Percentiles rank a stretch among this genome's conserved stretches.
Conservation (phyloP, 2,329 filamentous ascomycete species). For the Parasarocladium wereldwijsianum region DNA sequence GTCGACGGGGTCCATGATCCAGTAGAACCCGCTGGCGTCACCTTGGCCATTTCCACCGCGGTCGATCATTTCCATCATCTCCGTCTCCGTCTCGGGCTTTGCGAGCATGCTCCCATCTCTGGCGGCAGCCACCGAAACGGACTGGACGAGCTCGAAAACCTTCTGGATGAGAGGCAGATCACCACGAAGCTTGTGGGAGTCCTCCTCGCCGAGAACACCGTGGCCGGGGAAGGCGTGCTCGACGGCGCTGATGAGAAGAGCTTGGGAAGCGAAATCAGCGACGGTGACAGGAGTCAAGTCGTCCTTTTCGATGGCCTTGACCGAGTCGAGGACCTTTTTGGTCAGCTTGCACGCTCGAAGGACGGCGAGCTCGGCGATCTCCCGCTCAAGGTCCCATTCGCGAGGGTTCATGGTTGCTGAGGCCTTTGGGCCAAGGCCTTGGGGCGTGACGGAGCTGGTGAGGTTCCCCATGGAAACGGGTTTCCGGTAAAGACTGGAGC, state of each 20-base stretch:
- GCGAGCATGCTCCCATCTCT: slow-evolving; percentile 13
- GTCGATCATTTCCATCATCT: slow-evolving; percentile 49
- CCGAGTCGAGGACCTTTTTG: slow-evolving; percentile 28
- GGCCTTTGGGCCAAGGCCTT: slow-evolving; percentile 1
- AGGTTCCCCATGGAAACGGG: background rate
- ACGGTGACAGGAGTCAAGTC: slow-evolving; percentile 47
- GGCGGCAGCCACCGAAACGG: slow-evolving; percentile 6
- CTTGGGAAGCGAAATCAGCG: slow-evolving; percentile 49
- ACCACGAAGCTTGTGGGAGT: slow-evolving; percentile 33
- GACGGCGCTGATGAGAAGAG: slow-evolving; percentile 42
- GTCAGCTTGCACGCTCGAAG: slow-evolving; percentile 42
- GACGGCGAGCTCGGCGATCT: slow-evolving; percentile 28
- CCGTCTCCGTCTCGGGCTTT: slow-evolving; percentile 28
- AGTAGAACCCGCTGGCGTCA: slow-evolving; percentile 27
- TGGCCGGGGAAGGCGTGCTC: slow-evolving; percentile 38
- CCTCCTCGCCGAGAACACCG: slow-evolving; percentile 47
- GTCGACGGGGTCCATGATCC: slow-evolving; percentile 52
- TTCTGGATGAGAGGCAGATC: slow-evolving; percentile 30
- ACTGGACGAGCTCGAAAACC: slow-evolving; percentile 40
- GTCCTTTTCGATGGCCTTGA: slow-evolving; percentile 35
- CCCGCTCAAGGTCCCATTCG: slow-evolving; percentile 14
- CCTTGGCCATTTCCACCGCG: slow-evolving; percentile 30
- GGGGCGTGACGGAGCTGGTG: slow-evolving; percentile 1
- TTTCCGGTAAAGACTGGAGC: slow-evolving; percentile 1
- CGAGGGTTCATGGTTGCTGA: slow-evolving; percentile 9